phyloP scores from a whole-genome alignment of 805 yeast species.

The Candida ipomoeae region DNA sequence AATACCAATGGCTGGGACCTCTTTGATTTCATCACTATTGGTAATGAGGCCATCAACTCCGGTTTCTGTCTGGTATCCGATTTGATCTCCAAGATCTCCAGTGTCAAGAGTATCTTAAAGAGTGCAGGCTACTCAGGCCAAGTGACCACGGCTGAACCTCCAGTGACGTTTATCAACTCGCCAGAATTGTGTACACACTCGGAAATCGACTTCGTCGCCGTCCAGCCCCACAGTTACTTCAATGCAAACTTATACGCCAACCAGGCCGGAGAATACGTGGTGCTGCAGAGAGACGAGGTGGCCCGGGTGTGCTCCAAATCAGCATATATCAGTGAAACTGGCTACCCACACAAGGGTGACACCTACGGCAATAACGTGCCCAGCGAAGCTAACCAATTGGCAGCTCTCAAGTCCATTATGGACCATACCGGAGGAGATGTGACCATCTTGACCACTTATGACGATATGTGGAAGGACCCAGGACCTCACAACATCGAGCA shows the following conservation, averaged over 20 bases:
- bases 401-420: constrained; percentile 64
- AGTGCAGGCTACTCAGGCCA: constrained; percentile 73
- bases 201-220: constrained; percentile 76
- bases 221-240: constrained; percentile 85
- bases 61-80: constrained; percentile 58
- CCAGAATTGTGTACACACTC: constrained; percentile 67
- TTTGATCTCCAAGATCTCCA: constrained; percentile 58
- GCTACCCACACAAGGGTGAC: constrained; percentile 76
- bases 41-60: constrained; percentile 79
- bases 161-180: constrained; percentile 59
- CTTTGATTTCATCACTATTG: constrained; percentile 75
- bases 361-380: constrained; percentile 75
- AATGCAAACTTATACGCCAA: constrained; percentile 57
- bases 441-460: constrained; percentile 72
- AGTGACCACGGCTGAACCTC: constrained; percentile 86
- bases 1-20: constrained; percentile 59
- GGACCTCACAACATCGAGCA: constrained; percentile 86
- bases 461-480: constrained; percentile 84
- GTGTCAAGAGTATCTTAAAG: constrained; percentile 55
- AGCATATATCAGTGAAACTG: constrained; percentile 77
- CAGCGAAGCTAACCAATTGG: constrained; percentile 59
- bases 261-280: constrained; percentile 67
- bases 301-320: constrained; percentile 51
- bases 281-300: constrained; percentile 56
- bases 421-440: constrained; percentile 54